Conservation (phyloP, 768 basidiomycete genomes). For the Boletus rubescentipes region DNA sequence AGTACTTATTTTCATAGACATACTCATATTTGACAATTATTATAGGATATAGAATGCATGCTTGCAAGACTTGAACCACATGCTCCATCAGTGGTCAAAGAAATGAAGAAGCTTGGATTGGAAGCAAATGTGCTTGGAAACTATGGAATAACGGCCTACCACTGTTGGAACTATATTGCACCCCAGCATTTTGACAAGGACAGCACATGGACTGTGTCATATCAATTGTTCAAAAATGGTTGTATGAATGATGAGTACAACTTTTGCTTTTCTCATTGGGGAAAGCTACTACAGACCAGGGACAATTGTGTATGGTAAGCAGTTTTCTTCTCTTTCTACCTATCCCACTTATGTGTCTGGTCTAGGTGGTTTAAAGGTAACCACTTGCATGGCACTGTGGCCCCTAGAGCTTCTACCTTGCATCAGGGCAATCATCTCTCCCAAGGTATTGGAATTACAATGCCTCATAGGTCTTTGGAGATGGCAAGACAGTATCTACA, state of each 20-base stretch:
- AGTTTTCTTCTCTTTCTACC: accelerated
- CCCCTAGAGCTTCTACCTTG: slow-evolving; percentile 4
- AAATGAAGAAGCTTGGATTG: too few species aligned
- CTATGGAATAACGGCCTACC: slow-evolving; percentile 1
- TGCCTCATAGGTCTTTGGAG: not conserved
- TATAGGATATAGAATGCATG: too few species aligned
- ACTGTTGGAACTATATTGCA: slow-evolving; percentile 14
- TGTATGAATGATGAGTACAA: slow-evolving; percentile 2
- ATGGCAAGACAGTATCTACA: slow-evolving; percentile 11
- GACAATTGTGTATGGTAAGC: slow-evolving; percentile 10
- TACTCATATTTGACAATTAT: too few species aligned
- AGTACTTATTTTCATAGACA: too few species aligned
- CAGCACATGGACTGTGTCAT: slow-evolving; percentile 1
- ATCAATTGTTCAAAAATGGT: slow-evolving; percentile 5
- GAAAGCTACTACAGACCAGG: not conserved
- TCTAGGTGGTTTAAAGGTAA: slow-evolving; percentile 18
- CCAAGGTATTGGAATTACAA: slow-evolving; percentile 7
- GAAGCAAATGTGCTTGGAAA: too few species aligned
- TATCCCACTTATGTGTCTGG: too few species aligned
- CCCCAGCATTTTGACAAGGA: too few species aligned
- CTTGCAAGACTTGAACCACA: too few species aligned
- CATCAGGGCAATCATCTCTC: not conserved
- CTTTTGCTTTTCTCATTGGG: slow-evolving; percentile 3
- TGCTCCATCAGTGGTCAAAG: too few species aligned
- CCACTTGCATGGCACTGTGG: slow-evolving; percentile 9